phyloP scores from a whole-genome alignment of 1,139 yeast species.

The Pichia sp. region DNA sequence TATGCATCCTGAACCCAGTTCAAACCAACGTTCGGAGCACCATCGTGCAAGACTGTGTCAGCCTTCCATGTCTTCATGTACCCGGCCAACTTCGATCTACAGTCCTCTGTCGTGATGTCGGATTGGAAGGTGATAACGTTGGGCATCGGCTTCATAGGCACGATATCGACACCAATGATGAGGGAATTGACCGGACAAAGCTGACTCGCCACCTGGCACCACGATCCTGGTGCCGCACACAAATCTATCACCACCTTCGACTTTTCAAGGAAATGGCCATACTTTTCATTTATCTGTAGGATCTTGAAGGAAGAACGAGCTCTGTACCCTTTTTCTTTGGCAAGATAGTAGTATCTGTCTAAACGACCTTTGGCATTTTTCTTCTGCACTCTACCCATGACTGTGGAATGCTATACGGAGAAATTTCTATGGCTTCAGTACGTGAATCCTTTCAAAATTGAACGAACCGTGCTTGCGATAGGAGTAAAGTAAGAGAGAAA shows the following conservation, averaged over 20 bases:
- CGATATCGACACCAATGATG: conserved; percentile 96
- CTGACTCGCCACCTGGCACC: conserved; percentile 98
- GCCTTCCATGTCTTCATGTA: conserved; percentile 99
- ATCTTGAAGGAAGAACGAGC: conserved; percentile 98
- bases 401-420: not conserved
- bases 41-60: conserved; percentile 96
- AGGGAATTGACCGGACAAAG: conserved; percentile 88
- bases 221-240: conserved; percentile 99
- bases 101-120: conserved; percentile 96
- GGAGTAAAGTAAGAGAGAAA: not conserved
- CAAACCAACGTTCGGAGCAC: conserved; percentile 99
- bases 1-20: conserved; percentile 99
- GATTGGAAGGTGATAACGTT: conserved; percentile 92
- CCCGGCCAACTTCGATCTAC: conserved; percentile 89
- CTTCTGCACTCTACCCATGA: conserved; percentile 81
- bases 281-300: conserved; percentile 92
- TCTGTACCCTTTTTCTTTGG: conserved; percentile 96
- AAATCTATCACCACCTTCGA: conserved; percentile 97
- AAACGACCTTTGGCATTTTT: conserved; percentile 98
- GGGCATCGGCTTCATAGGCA: conserved; percentile 91
- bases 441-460: not conserved
- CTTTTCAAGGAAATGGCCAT: conserved; percentile 89
- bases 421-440: not conserved
- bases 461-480: not conserved
- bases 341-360: conserved; percentile 92